These are phyloP conservation scores for Aspergillus sp. DNA, from an alignment of 2,329 filamentous ascomycete species.

Conservation along the genomic window DNA sequence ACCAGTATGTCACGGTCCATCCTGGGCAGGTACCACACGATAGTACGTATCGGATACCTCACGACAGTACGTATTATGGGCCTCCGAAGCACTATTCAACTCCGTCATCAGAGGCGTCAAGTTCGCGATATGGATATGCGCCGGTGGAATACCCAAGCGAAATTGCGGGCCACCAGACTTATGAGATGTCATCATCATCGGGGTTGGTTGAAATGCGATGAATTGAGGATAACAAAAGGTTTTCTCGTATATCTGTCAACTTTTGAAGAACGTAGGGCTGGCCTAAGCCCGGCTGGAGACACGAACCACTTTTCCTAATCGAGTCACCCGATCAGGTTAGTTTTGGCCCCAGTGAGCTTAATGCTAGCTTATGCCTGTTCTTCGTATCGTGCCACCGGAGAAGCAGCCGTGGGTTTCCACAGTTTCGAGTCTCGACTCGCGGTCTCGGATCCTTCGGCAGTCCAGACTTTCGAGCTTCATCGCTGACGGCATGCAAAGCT, in stretches of 20 bases:
- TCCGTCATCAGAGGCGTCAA: background rate
- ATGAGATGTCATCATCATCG: background rate
- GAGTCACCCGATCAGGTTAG: background rate
- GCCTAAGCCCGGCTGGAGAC: background rate
- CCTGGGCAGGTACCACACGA: background rate
- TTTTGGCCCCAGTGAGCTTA: background rate
- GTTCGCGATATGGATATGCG: background rate
- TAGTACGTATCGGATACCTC: background rate
- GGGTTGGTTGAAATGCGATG: background rate
- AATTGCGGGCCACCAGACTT: background rate
- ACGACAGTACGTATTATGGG: background rate
- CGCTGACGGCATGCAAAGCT: conserved; percentile 8
- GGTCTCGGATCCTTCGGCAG: background rate
- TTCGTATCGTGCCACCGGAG: background rate
- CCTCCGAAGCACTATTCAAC: background rate
- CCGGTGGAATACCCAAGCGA: background rate
- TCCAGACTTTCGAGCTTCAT: background rate
- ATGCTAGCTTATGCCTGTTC: background rate
- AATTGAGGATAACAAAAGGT: background rate
- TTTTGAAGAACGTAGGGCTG: background rate
- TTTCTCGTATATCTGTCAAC: background rate
- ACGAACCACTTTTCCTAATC: background rate
- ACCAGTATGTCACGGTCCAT: background rate
- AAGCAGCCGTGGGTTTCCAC: background rate
- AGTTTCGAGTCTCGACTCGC: background rate